These are phyloP conservation scores for Phytophthora meadii DNA, from an alignment of 352 stramenopile species.

Conservation along the genomic window DNA sequence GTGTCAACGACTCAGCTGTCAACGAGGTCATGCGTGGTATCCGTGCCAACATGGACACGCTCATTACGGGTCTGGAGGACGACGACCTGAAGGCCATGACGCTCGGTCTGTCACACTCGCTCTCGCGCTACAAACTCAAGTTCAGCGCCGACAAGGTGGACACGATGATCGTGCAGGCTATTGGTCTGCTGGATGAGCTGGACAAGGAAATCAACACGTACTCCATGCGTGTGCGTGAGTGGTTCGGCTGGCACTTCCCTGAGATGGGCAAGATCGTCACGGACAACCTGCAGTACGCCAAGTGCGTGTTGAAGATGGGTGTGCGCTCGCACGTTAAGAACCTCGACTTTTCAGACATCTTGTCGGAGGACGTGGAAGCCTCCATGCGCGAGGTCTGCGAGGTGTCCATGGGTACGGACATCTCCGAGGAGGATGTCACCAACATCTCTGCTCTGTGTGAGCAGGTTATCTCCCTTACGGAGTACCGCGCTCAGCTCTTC, in stretches of 20 bases:
- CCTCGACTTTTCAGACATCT: constrained; percentile 92
- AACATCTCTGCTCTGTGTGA: constrained; percentile 96
- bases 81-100: constrained; percentile 97
- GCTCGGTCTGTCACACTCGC: constrained; percentile 98
- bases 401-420: constrained; percentile 99
- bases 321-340: constrained; percentile 93
- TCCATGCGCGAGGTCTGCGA: constrained; percentile 98
- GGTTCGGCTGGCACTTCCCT: constrained; percentile 98
- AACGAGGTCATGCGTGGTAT: constrained; percentile 98
- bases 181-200: constrained; percentile 99
- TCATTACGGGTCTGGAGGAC: constrained; percentile 93
- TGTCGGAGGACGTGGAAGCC: constrained; percentile 92
- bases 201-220: constrained; percentile 99
- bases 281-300: constrained; percentile 99
- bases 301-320: constrained; percentile 97
- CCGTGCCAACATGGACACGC: constrained; percentile 94
- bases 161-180: constrained; percentile 99
- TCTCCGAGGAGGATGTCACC: constrained; percentile 98
- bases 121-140: constrained; percentile 99
- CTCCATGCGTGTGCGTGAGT: constrained; percentile 99
- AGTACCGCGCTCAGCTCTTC: constrained; percentile 97
- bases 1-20: constrained; percentile 92
- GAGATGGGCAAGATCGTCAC: constrained; percentile 98
- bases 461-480: constrained; percentile 90
- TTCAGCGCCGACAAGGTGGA: constrained; percentile 99